A percentile compares a stretch with the other conserved stretches of the same genome.
phyloP scores from a whole-genome alignment of 1,284 basidiomycete species.

The Sporisorium scitamineum region DNA sequence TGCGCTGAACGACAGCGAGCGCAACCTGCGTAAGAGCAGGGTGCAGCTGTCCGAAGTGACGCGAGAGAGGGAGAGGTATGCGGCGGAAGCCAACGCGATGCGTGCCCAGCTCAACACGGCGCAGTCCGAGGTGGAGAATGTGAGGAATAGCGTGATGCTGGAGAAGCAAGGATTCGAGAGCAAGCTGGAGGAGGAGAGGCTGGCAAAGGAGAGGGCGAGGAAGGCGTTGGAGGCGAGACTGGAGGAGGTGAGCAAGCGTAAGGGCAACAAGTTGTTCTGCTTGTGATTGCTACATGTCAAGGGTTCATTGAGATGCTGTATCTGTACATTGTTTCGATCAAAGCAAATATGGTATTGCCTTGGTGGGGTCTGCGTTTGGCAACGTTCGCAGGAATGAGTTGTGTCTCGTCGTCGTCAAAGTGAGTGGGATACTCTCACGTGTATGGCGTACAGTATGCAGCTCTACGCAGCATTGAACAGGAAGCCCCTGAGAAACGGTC shows the following conservation, averaged over 20 bases:
- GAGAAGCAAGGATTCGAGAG: slow-evolving; percentile 62
- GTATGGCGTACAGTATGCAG: too few species aligned
- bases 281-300: slow-evolving; percentile 31
- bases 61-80: slow-evolving; percentile 58
- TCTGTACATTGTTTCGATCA: neutral
- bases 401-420: neutral
- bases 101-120: slow-evolving; percentile 53
- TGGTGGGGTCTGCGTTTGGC: too few species aligned
- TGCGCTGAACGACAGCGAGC: slow-evolving; percentile 62
- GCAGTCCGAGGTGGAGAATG: slow-evolving; percentile 59
- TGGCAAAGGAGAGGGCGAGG: slow-evolving; percentile 59
- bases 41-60: slow-evolving; percentile 64
- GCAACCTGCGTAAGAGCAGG: slow-evolving; percentile 63
- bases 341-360: neutral
- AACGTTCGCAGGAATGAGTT: too few species aligned
- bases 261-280: slow-evolving; percentile 61
- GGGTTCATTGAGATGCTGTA: slow-evolving; percentile 6
- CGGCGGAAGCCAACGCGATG: slow-evolving; percentile 56
- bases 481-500: too few species aligned
- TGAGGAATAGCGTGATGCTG: slow-evolving; percentile 53
- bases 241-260: slow-evolving; percentile 62
- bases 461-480: too few species aligned
- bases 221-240: slow-evolving; percentile 58
- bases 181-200: slow-evolving; percentile 56
- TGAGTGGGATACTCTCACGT: neutral